Evolutionary conservation across 345 rosid species (phyloP).

Genomic region (Crucihimalaya himalaica): DNA sequence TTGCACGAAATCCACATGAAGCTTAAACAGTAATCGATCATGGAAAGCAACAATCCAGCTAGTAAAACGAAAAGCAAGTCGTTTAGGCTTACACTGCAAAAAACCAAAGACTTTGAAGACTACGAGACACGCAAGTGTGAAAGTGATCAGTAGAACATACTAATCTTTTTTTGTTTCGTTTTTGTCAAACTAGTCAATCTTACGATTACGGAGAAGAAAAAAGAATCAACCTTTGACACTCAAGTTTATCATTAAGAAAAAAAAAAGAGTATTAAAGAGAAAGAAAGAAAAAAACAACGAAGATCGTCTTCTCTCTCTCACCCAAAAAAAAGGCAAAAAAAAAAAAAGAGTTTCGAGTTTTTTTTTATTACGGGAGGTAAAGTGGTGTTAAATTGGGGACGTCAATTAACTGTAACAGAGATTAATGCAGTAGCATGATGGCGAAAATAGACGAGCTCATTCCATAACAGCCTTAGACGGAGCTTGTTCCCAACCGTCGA

Average conservation of each 20-base stretch:
- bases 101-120: neutral
- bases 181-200: neutral
- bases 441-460: neutral
- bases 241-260: neutral
- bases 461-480: neutral
- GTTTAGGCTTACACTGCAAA: conserved; percentile 2
- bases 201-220: neutral
- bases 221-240: neutral
- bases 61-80: neutral
- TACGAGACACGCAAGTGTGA: neutral
- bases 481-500: neutral
- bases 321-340: too few relatives aligned
- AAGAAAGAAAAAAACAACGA: neutral
- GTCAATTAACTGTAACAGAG: conserved; percentile 2
- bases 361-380: neutral
- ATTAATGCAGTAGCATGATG: neutral
- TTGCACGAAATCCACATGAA: neutral
- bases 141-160: neutral
- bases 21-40: neutral
- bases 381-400: neutral
- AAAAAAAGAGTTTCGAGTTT: too few relatives aligned
- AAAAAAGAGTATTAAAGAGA: neutral
- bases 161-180: neutral
- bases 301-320: neutral
- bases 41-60: neutral